phyloP scores from a whole-genome alignment of 208 protist species.

The Wallacemonas sp. region DNA sequence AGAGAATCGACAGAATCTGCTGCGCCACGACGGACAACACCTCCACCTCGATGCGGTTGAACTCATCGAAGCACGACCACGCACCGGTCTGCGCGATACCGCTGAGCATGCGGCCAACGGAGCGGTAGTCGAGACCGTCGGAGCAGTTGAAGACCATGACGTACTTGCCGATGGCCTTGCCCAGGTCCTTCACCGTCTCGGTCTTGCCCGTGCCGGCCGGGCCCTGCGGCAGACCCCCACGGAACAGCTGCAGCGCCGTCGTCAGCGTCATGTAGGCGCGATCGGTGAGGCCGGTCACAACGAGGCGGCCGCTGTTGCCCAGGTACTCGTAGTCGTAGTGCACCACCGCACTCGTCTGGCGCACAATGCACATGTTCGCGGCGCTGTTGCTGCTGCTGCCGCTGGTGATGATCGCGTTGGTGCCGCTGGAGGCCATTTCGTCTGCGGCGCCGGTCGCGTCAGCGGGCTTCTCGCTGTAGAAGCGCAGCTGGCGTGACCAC shows the following conservation, averaged over 20 bases:
- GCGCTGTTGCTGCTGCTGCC: constrained; percentile 20
- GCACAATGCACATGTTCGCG: constrained; percentile 83
- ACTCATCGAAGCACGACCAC: constrained; percentile 99
- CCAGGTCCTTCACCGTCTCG: constrained; percentile 99
- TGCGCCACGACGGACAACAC: constrained; percentile 98
- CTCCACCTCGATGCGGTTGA: constrained; percentile 98
- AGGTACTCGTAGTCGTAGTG: constrained; percentile 98
- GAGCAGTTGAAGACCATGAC: constrained; percentile 99
- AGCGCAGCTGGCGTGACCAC: constrained; percentile 97
- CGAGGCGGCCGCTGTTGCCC: constrained; percentile 97
- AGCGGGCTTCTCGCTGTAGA: constrained; percentile 85
- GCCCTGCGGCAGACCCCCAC: constrained; percentile 94
- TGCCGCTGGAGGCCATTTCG: neutral
- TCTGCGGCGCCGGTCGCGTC: neutral
- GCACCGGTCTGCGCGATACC: constrained; percentile 98
- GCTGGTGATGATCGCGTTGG: neutral
- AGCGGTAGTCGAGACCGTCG: constrained; percentile 97
- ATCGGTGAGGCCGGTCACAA: constrained; percentile 98
- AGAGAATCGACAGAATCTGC: constrained; percentile 96
- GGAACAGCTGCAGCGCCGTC: constrained; percentile 95
- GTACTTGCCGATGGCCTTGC: constrained; percentile 96
- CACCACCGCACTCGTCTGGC: constrained; percentile 92
- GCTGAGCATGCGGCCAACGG: constrained; percentile 95
- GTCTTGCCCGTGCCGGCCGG: constrained; percentile 99
- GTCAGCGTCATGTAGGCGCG: constrained; percentile 98